Base-by-base conservation (phyloP, 2,329 filamentous ascomycete genomes). In the Fusarium agapanthi region DNA sequence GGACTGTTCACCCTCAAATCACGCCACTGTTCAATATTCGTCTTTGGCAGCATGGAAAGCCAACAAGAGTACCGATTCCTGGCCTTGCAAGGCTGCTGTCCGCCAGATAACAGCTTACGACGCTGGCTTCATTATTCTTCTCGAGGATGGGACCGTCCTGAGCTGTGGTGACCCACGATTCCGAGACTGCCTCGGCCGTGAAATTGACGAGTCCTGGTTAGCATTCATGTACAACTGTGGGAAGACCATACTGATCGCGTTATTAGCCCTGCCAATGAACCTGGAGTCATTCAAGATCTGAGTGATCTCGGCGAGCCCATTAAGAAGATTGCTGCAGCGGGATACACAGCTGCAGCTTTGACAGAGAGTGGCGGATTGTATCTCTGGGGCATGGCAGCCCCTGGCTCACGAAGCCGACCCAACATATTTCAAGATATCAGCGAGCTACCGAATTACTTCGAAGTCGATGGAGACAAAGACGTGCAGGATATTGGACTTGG, bases 81-180 rank as follows among this genome's bases (percentile, higher is more conserved):
- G 79, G 78, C 58, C 67, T 14, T 78, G 73, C 26, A 37, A 68
- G 14, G 66, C 69, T 32, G 53, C 47, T 4, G 77, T 86, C 26
- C 75, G 74, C 26, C 84, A 88, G 61, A 74, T 88, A 4, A 83
- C 80, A 24, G 82, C 86, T 22, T 88, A 85, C 72, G 84, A 86
- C 47, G 80, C 84, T 1, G 87, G 87, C 3, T 88, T 88, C 73
- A 81, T 83, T 9, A 82, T 86, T 20, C 79, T 89, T 12, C 79
- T 84, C 5, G 61, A 82, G 2, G 76, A 83, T 16, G 85, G 84
- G n/a, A 76, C 79, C 4, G 86, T 89, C 32, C 84, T 82, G 70
- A 87, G 86, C 0, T 83, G 86, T 78, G 91, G 91, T 13, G 90
- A 93, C 73, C 80, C 85, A 51, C 86, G 91, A 22, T 91, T 89